Evolutionary conservation across 148 eudicot species (phyloP).

Genomic region (Chenopodium quinoa): DNA sequence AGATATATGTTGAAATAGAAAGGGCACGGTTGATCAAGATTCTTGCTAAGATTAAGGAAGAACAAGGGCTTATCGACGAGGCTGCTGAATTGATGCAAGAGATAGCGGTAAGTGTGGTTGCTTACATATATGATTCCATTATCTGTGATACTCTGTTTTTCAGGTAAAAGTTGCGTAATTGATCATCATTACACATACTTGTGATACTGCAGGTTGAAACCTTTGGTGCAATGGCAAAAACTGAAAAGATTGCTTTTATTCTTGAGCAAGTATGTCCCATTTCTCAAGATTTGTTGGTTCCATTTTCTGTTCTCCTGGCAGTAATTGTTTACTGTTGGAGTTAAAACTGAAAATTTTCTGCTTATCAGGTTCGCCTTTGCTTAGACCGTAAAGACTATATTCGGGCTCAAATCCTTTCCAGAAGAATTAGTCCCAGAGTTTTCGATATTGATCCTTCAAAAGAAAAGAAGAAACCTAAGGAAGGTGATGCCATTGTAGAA

Average conservation of each 20-base stretch:
- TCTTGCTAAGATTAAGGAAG: slow-evolving; percentile 94
- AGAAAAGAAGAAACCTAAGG: slow-evolving; percentile 86
- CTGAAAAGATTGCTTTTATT: slow-evolving; percentile 90
- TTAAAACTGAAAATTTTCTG: slow-evolving; percentile 10
- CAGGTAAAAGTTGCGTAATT: not conserved
- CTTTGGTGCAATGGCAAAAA: slow-evolving; percentile 97
- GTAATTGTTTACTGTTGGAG: not conserved
- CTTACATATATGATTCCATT: not conserved
- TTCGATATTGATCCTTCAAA: slow-evolving; percentile 78
- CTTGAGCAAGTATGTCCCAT: slow-evolving; percentile 76
- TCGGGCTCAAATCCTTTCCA: slow-evolving; percentile 92
- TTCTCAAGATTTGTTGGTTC: not conserved
- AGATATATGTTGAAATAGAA: slow-evolving; percentile 96
- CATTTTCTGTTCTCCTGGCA: not conserved
- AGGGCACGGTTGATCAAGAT: slow-evolving; percentile 77
- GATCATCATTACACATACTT: slow-evolving; percentile 3
- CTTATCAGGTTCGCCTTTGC: slow-evolving; percentile 76
- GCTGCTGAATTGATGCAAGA: slow-evolving; percentile 99
- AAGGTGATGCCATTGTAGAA: slow-evolving; percentile 71
- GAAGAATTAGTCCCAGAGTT: slow-evolving; percentile 85
- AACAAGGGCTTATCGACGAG: slow-evolving; percentile 80
- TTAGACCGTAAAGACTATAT: slow-evolving; percentile 86
- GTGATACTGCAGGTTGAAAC: slow-evolving; percentile 72
- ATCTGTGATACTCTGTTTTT: not conserved
- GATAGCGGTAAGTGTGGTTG: slow-evolving; percentile 65